A percentile compares a stretch with the other conserved stretches of the same genome.
phyloP scores from a whole-genome alignment of 2,329 filamentous ascomycete genomes.

The Cercospora sp. region DNA sequence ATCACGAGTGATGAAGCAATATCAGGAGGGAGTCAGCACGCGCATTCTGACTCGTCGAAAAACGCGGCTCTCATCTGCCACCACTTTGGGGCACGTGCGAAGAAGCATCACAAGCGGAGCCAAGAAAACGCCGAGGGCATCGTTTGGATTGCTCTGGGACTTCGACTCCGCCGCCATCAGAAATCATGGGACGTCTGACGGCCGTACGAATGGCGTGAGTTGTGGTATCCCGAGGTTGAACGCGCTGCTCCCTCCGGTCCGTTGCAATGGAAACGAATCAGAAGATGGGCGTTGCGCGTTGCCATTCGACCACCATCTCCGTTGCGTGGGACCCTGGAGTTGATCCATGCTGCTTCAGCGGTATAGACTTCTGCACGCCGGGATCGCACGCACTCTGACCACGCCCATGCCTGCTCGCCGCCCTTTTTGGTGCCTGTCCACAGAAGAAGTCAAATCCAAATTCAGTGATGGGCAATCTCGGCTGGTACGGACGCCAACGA shows the following conservation, averaged over 20 bases:
- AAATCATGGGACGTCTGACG: background rate
- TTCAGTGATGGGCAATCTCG: conserved; percentile 6
- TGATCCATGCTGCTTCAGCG: background rate
- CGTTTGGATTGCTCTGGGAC: background rate
- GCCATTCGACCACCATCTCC: background rate
- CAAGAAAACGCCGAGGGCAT: background rate
- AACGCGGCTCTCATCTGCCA: background rate
- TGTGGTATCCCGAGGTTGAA: background rate
- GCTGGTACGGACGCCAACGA: conserved; percentile 8
- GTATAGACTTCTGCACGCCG: background rate
- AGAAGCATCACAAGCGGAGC: background rate
- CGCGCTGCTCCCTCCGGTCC: background rate
- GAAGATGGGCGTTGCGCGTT: background rate
- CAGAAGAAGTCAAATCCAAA: conserved; percentile 5
- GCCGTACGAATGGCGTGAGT: background rate
- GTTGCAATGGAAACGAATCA: background rate
- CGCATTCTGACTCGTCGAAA: background rate
- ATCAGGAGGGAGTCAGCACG: background rate
- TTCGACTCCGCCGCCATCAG: background rate
- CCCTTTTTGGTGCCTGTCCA: background rate
- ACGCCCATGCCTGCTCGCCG: background rate
- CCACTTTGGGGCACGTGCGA: background rate
- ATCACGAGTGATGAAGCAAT: background rate
- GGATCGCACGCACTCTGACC: background rate
- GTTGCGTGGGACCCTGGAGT: background rate